Conservation (phyloP, 305 asterid species). For the Rubia balearica region DNA sequence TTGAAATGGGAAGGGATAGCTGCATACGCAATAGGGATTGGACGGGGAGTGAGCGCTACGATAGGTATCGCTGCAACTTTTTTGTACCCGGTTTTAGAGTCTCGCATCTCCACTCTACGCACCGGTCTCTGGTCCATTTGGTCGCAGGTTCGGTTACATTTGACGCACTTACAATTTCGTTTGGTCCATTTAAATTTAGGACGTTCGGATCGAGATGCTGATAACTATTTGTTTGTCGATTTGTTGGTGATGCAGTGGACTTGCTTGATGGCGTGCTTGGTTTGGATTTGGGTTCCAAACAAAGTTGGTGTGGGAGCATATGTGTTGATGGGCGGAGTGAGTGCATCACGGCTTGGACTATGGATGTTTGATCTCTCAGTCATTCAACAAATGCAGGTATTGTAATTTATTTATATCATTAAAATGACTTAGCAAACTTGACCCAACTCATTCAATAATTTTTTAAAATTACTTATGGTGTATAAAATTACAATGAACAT, state of each 20-base stretch:
- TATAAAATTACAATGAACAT: no score
- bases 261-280: constrained; percentile 60
- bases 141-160: constrained; percentile 54
- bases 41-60: constrained; percentile 66
- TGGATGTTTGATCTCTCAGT: constrained; percentile 92
- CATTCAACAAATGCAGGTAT: constrained; percentile 94
- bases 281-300: constrained; percentile 44
- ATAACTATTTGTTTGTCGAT: not conserved
- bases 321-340: constrained; percentile 78
- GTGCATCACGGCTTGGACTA: constrained; percentile 81
- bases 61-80: constrained; percentile 83
- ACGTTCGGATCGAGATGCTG: not conserved
- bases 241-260: constrained; percentile 41
- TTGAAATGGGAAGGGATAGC: constrained; percentile 89
- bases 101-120: constrained; percentile 55
- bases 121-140: constrained; percentile 94
- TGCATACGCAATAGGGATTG: constrained; percentile 71
- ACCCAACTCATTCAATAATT: no score
- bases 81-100: constrained; percentile 54
- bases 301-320: constrained; percentile 37
- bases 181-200: not conserved
- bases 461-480: no score
- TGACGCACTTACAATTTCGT: not conserved
- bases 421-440: no score
- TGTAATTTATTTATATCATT: not conserved